Percentiles rank a stretch among this genome's conserved stretches.
Conservation (phyloP, 1,139 yeast genomes). For the Lizanozyma gosingica region DNA sequence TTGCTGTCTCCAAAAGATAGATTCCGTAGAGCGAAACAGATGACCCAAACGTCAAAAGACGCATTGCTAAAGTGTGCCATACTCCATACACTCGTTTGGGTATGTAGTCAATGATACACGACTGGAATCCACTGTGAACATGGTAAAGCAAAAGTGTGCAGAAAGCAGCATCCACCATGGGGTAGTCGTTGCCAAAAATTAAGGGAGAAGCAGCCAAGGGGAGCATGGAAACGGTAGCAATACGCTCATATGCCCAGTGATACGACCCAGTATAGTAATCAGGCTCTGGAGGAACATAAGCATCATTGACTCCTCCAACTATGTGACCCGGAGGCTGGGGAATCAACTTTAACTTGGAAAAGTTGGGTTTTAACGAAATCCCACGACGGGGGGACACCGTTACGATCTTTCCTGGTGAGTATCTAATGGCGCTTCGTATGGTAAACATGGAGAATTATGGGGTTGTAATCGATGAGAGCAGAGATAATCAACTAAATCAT, state of each 20-base stretch:
- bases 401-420: background rate
- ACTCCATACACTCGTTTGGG: conserved; percentile 76
- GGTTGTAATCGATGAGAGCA: too few species aligned
- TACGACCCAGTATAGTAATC: conserved; percentile 67
- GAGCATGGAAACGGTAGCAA: conserved; percentile 56
- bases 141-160: conserved; percentile 61
- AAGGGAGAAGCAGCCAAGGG: conserved; percentile 73
- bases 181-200: conserved; percentile 54
- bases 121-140: conserved; percentile 70
- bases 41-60: conserved; percentile 62
- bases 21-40: conserved; percentile 70
- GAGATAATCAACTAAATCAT: too few species aligned
- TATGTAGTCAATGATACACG: conserved; percentile 84
- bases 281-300: conserved; percentile 55
- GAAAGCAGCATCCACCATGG: conserved; percentile 63
- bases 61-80: conserved; percentile 57
- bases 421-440: background rate
- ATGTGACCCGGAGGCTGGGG: conserved; percentile 65
- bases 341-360: conserved; percentile 37
- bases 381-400: background rate
- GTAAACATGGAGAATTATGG: background rate
- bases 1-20: conserved; percentile 67
- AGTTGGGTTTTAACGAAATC: conserved; percentile 35
- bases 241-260: conserved; percentile 83
- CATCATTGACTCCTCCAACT: conserved; percentile 74